Base-by-base conservation (phyloP, 345 rosid species). In the Gossypium sturtianum region DNA sequence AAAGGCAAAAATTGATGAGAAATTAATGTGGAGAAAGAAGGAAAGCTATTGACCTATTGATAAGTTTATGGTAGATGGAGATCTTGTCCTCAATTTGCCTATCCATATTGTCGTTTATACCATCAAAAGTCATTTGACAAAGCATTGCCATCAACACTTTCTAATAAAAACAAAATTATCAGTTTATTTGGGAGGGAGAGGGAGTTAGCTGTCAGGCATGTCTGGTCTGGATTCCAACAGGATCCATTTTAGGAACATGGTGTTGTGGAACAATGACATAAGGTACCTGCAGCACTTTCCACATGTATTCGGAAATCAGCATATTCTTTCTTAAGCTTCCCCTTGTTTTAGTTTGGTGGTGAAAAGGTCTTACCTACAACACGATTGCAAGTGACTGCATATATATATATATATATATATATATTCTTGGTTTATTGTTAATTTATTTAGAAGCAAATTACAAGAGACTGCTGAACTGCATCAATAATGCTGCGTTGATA, bases 71-170 rank as follows among this genome's bases (percentile, higher is more conserved):
- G 72, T 41, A 2, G 56, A 44, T 53, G 54, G 23, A 54, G 66
- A 69, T 27, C 34, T 2, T 34, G 63, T 52, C 29, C 71, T 15
- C 38, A 7, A 3, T 51, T 16, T 7, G 20, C 49, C 63, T 52
- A 74, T 74, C 77, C 77, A n/a, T 56, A 65, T 74, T 53, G 25
- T 74, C 71, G 9, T 53, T 27, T 66, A 65, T 54, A 74, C 56
- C 2, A 17, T 9, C 70, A 48, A 56, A 54, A 71, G n/a, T 52
- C 19, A 3, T 9, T 45, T 15, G 3, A 51, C 49, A 41, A 13
- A 5, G 41, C n/a, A 12, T 60, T 27, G 65, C 17, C 4, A 25
- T 2, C 23, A 5, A 57, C 41, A 34, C 41, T 34, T 34, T 34
- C 41, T 4, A 34, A 34, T 5, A 34, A 34, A 34, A 34, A 34